A percentile compares a stretch with the other conserved stretches of the same genome.
Conservation (phyloP, 1,284 basidiomycete genomes). For the Macrocystidia cucumis region DNA sequence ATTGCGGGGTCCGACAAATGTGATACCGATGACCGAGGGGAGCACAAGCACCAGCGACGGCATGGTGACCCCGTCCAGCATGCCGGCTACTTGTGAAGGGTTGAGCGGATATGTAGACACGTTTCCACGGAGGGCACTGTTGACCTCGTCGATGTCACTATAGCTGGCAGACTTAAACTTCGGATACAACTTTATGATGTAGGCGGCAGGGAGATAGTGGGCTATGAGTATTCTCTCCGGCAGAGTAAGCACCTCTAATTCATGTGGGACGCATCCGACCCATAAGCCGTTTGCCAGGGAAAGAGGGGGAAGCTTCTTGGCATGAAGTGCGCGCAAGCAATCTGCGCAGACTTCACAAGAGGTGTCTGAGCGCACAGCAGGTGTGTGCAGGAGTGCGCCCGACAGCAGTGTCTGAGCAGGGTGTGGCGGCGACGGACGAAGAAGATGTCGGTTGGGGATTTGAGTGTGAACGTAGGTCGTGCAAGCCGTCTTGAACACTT, state of each 20-base stretch:
- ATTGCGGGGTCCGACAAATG: conserved; percentile 21
- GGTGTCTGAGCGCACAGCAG: too few relatives aligned
- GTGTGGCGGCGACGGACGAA: too few relatives aligned
- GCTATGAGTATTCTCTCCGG: conserved; percentile 20
- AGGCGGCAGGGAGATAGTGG: conserved; percentile 14
- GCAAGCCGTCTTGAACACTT: too few relatives aligned
- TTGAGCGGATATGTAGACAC: conserved; percentile 23
- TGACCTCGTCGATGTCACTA: conserved; percentile 6
- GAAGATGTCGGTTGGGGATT: too few relatives aligned
- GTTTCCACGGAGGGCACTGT: conserved; percentile 22
- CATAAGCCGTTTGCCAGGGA: conserved; percentile 21
- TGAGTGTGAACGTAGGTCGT: too few relatives aligned
- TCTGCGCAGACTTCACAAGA: too few relatives aligned
- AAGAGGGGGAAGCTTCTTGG: too few relatives aligned
- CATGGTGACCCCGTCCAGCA: conserved; percentile 24
- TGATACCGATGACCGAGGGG: conserved; percentile 22
- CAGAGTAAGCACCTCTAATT: conserved; percentile 16
- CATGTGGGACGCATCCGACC: conserved; percentile 18
- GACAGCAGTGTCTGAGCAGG: too few relatives aligned
- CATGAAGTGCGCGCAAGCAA: too few relatives aligned
- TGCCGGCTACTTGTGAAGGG: conserved; percentile 13
- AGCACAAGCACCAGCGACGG: conserved; percentile 20
- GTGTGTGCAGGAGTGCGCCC: too few relatives aligned
- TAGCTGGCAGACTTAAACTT: too few relatives aligned
- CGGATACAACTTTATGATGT: conserved; percentile 22